Evolutionary conservation across 768 basidiomycete genomes (phyloP).

Genomic region (Lentinula detonsa): DNA sequence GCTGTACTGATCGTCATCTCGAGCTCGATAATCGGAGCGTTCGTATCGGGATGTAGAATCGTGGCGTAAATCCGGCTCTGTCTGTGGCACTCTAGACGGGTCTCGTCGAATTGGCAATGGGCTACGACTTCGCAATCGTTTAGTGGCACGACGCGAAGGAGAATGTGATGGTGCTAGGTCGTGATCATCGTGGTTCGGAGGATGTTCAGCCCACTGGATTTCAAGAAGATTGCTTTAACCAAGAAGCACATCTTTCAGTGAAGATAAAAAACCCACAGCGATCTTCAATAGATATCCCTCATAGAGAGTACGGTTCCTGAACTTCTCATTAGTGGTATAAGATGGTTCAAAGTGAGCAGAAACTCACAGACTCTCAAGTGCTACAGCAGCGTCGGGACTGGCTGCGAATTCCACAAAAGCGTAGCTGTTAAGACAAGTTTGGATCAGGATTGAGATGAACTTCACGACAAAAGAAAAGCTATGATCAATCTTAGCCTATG

Average conservation of each 20-base stretch:
- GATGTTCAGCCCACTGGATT: conserved; percentile 72
- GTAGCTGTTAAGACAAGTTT: conserved; percentile 51
- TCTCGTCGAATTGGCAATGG: not conserved
- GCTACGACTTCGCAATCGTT: not conserved
- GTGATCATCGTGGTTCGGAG: conserved; percentile 50
- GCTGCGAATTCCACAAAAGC: conserved; percentile 82
- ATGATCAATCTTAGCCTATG: too few relatives aligned
- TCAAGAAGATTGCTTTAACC: not conserved
- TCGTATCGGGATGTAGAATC: not conserved
- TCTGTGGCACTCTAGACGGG: not conserved
- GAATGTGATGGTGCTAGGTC: not conserved
- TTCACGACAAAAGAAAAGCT: too few relatives aligned
- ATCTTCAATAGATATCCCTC: conserved; percentile 72
- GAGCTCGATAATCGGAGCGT: not conserved
- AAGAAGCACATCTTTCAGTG: not conserved
- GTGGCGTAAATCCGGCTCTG: not conserved
- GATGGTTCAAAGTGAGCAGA: not conserved
- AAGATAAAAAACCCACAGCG: conserved; percentile 40
- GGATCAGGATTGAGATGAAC: conserved; percentile 23
- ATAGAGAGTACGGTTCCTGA: conserved; percentile 70
- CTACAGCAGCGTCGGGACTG: conserved; percentile 73
- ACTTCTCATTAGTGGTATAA: not conserved
- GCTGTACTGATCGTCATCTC: not conserved
- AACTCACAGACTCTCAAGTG: conserved; percentile 75
- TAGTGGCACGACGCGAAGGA: not conserved